Evolutionary conservation across 352 stramenopile species (phyloP), one percentile per base, ranked within the genome.

Genomic region (Poterioochromonas sp.): DNA sequence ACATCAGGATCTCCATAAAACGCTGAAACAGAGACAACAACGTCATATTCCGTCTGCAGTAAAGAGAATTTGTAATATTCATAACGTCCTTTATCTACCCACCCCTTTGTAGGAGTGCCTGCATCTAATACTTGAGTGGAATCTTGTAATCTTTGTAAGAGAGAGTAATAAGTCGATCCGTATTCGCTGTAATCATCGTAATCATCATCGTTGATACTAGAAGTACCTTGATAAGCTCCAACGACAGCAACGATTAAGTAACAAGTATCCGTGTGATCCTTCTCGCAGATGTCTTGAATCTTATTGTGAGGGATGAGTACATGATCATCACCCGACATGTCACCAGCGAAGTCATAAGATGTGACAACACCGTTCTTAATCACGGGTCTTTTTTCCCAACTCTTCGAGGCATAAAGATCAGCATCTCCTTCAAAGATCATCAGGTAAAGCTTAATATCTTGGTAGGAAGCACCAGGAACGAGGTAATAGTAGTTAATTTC

Each of bases 1-100:
- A 74, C 11, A 54, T 74, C 65, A 40, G 65, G 65, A 39, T 74
- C 65, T 26, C 65, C 65, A n/a, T 15, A 74, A 18, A 74, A 20
- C 2, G 65, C 5, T 26, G 39, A 34, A 11, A 74, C 39, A 3
- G n/a, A 37, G 20, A 74, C 18, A 0, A 39, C 5, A 8, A 74
- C 12, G 40, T 74, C 65, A 37, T 35, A 18, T 39, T 74, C 40
- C 20, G 26, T 1, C 32, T 51, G 39, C 1, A 37, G 3, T 22
- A 58, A 51, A 58, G 39, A 26, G 43, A 37, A 74, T 11, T 58
- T 54, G 40, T 58, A 74, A 35, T 58, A 74, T 12, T 74, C 8
- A 29, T 11, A 40, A 18, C 29, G 1, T 0, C 41, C 8, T 11
- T 2, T 15, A 22, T 11, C 15, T 1, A 74, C 39, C 34, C 34